phyloP scores from a whole-genome alignment of 1,139 yeast genomes.

The Suhomyces yuchorum region DNA sequence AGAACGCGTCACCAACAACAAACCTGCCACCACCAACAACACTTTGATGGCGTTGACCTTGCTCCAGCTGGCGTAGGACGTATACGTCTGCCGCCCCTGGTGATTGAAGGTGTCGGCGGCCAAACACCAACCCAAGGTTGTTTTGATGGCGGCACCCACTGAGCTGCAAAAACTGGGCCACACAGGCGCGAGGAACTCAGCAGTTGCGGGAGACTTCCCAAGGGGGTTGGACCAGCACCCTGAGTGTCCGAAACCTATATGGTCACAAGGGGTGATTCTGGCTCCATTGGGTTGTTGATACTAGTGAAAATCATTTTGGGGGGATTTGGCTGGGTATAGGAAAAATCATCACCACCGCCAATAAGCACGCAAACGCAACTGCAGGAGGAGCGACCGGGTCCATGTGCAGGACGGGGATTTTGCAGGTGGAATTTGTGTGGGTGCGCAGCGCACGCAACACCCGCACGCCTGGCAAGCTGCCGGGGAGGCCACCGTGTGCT shows the following conservation, averaged over 20 bases:
- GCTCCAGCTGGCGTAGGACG: background rate
- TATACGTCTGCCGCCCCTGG: background rate
- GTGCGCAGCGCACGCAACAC: constrained; percentile 2
- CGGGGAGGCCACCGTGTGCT: background rate
- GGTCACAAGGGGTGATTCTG: background rate
- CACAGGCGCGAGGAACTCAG: background rate
- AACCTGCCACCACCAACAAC: background rate
- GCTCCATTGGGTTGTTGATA: background rate
- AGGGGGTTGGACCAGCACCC: background rate
- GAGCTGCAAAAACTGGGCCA: constrained; percentile 2
- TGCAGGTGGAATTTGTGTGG: constrained; percentile 7
- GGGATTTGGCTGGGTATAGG: constrained; percentile 21
- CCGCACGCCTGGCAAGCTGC: background rate
- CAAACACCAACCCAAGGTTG: background rate
- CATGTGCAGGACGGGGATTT: constrained; percentile 8
- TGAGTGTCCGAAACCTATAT: background rate
- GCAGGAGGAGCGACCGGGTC: constrained; percentile 5
- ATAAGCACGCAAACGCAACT: constrained; percentile 9
- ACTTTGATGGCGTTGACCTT: background rate
- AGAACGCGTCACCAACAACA: constrained; percentile 4
- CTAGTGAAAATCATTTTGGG: constrained; percentile 9
- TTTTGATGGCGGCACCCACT: background rate
- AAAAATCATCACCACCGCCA: constrained; percentile 15
- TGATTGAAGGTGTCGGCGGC: background rate
- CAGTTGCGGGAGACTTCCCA: background rate